These are phyloP conservation scores for Xylariaceae sp. DNA, from an alignment of 2,329 filamentous ascomycete genomes.

Conservation along the genomic window DNA sequence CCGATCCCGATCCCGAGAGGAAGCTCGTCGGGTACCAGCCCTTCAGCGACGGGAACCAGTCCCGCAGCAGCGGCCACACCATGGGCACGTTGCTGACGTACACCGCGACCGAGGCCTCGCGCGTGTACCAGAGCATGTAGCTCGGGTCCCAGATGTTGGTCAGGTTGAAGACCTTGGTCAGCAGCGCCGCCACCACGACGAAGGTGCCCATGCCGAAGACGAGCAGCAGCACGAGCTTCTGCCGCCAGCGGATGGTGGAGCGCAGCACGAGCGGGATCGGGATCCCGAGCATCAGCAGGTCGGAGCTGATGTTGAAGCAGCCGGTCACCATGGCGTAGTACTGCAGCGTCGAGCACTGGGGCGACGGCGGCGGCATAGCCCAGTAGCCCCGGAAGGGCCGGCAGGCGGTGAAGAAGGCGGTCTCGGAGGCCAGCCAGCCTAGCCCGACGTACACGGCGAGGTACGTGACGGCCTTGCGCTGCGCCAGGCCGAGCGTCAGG, in stretches of 20 bases:
- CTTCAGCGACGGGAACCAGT: slow-evolving; percentile 27
- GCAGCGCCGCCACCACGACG: slow-evolving; percentile 35
- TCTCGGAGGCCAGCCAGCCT: slow-evolving; percentile 38
- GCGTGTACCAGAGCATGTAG: slow-evolving; percentile 48
- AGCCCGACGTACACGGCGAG: slow-evolving; percentile 35
- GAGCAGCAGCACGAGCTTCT: slow-evolving; percentile 40
- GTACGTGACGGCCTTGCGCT: slow-evolving; percentile 29
- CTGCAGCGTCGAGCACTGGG: slow-evolving; percentile 42
- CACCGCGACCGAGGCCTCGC: slow-evolving; percentile 49
- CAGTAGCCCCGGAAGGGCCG: slow-evolving; percentile 42
- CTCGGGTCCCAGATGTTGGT: slow-evolving; percentile 20
- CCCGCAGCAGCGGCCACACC: slow-evolving; percentile 47
- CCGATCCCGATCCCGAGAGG: background rate
- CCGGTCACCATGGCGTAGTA: slow-evolving; percentile 44
- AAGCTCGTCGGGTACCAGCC: slow-evolving; percentile 1
- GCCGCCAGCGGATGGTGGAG: slow-evolving; percentile 33
- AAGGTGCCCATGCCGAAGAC: slow-evolving; percentile 48
- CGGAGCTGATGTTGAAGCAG: slow-evolving; percentile 44
- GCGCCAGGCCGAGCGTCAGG: slow-evolving; percentile 33
- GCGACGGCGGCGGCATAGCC: slow-evolving; percentile 40
- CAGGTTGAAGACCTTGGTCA: slow-evolving; percentile 45
- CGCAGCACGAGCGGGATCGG: slow-evolving; percentile 42
- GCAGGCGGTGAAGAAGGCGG: slow-evolving; percentile 43
- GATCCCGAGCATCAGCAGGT: slow-evolving; percentile 42
- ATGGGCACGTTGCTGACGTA: slow-evolving; percentile 50